Conservation (phyloP, 331 rosid genomes). For the Malus hybrid region DNA sequence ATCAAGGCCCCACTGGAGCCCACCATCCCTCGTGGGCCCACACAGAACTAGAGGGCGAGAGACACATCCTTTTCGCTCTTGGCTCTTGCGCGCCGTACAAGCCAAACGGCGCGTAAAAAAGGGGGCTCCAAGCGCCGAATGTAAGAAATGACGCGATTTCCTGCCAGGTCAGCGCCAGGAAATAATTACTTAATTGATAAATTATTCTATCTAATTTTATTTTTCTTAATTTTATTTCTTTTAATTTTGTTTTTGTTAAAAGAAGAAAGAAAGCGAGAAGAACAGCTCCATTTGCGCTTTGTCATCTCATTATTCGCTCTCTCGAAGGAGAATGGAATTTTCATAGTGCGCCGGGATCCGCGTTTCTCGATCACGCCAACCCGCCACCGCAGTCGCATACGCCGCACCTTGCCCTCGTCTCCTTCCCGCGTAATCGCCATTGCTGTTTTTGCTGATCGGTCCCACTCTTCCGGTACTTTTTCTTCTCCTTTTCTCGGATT, state of each 20-base stretch:
- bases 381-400: not conserved
- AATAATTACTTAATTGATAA: not conserved
- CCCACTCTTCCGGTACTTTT: constrained; percentile 22
- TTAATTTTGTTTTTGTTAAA: not conserved
- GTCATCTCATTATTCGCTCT: constrained; percentile 4
- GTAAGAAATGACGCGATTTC: constrained; percentile 21
- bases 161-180: constrained; percentile 35
- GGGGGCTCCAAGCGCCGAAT: constrained; percentile 51
- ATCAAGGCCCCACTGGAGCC: not conserved
- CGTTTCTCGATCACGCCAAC: constrained; percentile 41
- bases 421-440: constrained; percentile 31
- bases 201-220: not conserved
- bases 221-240: not conserved
- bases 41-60: not conserved
- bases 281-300: constrained; percentile 26
- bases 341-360: constrained; percentile 53
- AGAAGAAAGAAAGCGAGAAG: constrained; percentile 4
- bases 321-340: constrained; percentile 39
- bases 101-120: constrained; percentile 22
- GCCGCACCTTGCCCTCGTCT: not conserved
- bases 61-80: not conserved
- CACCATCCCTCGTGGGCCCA: not conserved
- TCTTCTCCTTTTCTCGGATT: not conserved
- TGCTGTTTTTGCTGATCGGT: not conserved
- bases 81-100: constrained; percentile 3